Conservation (phyloP, 768 basidiomycete species). For the Suillus lakei region DNA sequence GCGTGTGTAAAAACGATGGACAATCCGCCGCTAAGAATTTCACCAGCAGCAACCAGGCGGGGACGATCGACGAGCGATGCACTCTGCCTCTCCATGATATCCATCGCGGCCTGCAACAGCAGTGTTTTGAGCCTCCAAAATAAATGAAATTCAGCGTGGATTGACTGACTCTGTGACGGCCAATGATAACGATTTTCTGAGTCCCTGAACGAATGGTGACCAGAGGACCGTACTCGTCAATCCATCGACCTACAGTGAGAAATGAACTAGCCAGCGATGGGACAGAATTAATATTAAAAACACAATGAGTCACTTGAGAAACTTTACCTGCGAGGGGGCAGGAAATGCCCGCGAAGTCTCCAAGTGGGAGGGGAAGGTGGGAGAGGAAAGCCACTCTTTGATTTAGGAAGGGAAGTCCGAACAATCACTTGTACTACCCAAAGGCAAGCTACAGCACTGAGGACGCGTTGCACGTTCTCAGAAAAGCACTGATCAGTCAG, state of each 20-base stretch:
- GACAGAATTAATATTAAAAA: not conserved
- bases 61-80: constrained; percentile 56
- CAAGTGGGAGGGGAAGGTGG: constrained; percentile 20
- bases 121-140: constrained; percentile 42
- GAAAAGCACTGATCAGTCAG: too few species aligned
- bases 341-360: constrained; percentile 18
- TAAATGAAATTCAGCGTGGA: not conserved
- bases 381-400: constrained; percentile 15
- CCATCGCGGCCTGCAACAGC: constrained; percentile 52
- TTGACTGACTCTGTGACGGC: constrained; percentile 19
- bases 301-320: not conserved
- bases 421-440: too few species aligned
- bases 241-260: constrained; percentile 49
- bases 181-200: constrained; percentile 18
- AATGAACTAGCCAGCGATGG: constrained; percentile 4
- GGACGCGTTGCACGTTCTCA: too few species aligned
- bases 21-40: constrained; percentile 60
- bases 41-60: constrained; percentile 52
- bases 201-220: constrained; percentile 54
- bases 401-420: not conserved
- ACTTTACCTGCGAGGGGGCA: constrained; percentile 9
- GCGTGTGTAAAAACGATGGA: constrained; percentile 50
- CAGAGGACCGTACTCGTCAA: constrained; percentile 59
- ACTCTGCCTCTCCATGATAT: constrained; percentile 66
- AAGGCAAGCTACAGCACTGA: too few species aligned